phyloP scores from a whole-genome alignment of 2,329 filamentous ascomycete genomes.

The Apiospora rasikravindrae region DNA sequence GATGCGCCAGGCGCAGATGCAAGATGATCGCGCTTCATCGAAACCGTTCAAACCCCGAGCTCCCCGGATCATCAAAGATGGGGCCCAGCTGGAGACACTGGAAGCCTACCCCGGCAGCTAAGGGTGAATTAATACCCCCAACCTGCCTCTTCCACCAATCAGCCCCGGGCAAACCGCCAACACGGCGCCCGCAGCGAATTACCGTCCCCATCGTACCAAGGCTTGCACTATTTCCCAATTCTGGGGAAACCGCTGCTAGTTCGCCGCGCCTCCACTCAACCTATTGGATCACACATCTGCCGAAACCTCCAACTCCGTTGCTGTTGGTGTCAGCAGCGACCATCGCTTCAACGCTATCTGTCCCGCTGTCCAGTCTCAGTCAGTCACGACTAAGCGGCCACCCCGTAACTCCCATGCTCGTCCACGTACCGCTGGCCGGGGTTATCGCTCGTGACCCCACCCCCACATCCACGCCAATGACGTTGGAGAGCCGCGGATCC shows the following conservation, averaged over 20 bases:
- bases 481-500: not conserved
- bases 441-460: not conserved
- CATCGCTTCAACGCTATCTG: slow-evolving; percentile 5
- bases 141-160: slow-evolving; percentile 6
- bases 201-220: slow-evolving; percentile 8
- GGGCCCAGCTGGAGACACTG: not conserved
- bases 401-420: not conserved
- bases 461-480: slow-evolving; percentile 4
- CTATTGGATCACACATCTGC: slow-evolving; percentile 15
- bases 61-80: not conserved
- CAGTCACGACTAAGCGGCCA: slow-evolving; percentile 6
- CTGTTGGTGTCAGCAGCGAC: not conserved
- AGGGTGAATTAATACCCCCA: slow-evolving; percentile 5
- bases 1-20: slow-evolving; percentile 4
- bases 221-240: not conserved
- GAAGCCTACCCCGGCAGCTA: not conserved
- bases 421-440: not conserved
- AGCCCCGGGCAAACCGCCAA: not conserved
- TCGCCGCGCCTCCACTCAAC: not conserved
- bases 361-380: not conserved
- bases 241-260: slow-evolving; percentile 13
- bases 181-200: not conserved
- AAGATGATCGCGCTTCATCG: not conserved
- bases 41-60: not conserved
- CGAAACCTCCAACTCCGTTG: slow-evolving; percentile 9